These are phyloP conservation scores for Boletales sp. DNA, from an alignment of 768 basidiomycete species.

Conservation along the genomic window DNA sequence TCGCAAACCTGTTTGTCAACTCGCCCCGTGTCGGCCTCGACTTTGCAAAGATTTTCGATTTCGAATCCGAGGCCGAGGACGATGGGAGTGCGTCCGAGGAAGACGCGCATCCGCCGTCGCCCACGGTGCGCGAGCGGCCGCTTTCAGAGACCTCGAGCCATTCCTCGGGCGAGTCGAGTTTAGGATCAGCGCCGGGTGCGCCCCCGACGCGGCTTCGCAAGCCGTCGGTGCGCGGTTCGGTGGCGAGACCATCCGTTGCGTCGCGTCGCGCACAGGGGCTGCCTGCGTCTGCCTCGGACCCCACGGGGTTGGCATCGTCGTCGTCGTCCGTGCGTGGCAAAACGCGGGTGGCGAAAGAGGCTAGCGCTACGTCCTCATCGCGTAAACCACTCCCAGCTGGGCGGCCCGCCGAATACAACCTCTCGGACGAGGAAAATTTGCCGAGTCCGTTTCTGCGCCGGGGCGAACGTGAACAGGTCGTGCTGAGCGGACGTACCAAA, in stretches of 20 bases:
- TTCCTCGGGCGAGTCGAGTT: slow-evolving; percentile 23
- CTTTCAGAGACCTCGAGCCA: slow-evolving; percentile 25
- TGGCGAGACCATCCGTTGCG: slow-evolving; percentile 25
- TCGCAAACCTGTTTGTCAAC: slow-evolving; percentile 62
- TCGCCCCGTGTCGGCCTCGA: slow-evolving; percentile 71
- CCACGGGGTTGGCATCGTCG: slow-evolving; percentile 27
- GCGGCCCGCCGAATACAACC: slow-evolving; percentile 53
- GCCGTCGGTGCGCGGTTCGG: slow-evolving; percentile 51
- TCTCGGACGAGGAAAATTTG: slow-evolving; percentile 78
- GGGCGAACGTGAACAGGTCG: slow-evolving; percentile 37
- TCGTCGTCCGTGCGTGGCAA: slow-evolving; percentile 18
- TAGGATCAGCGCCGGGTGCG: slow-evolving; percentile 14
- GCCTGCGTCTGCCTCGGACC: slow-evolving; percentile 40
- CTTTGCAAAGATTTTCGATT: slow-evolving; percentile 78
- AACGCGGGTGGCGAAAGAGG: neutral
- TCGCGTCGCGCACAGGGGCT: slow-evolving; percentile 11
- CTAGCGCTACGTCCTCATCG: neutral
- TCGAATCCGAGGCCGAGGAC: slow-evolving; percentile 34
- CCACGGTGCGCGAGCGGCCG: slow-evolving; percentile 41
- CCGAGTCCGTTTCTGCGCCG: slow-evolving; percentile 81
- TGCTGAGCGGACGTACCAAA: slow-evolving; percentile 25
- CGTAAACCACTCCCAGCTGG: slow-evolving; percentile 16
- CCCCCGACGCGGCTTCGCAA: slow-evolving; percentile 52
- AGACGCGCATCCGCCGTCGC: slow-evolving; percentile 42
- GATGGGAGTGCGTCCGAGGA: slow-evolving; percentile 30